These are phyloP conservation scores for Hypoxylon rubiginosum DNA, from an alignment of 2,329 filamentous ascomycete genomes.

Conservation along the genomic window DNA sequence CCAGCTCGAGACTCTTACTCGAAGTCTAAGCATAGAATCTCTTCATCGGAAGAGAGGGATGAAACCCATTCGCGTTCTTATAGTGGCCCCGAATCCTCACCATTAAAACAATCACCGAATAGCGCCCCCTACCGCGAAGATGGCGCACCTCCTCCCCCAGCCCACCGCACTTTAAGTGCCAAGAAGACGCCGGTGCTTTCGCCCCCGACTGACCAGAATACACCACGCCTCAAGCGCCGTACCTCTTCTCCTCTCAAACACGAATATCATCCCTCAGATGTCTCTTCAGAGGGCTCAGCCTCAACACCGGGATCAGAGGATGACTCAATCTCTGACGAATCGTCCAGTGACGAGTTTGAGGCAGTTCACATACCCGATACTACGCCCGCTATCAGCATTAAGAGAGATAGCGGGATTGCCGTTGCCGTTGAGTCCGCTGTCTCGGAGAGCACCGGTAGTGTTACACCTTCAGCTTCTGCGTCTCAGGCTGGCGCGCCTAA, in stretches of 20 bases:
- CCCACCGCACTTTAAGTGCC: constrained; percentile 62
- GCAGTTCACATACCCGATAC: constrained; percentile 72
- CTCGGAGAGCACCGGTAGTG: constrained; percentile 64
- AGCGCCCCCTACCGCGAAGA: constrained; percentile 62
- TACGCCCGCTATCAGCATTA: constrained; percentile 70
- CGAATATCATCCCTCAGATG: constrained; percentile 90
- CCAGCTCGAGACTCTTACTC: constrained; percentile 54
- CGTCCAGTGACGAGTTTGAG: constrained; percentile 70
- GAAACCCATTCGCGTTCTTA: constrained; percentile 40
- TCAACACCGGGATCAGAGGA: constrained; percentile 56
- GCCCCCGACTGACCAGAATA: constrained; percentile 62
- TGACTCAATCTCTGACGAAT: constrained; percentile 60
- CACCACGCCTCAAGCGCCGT: constrained; percentile 71
- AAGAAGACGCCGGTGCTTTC: constrained; percentile 57
- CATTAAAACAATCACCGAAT: constrained; percentile 54
- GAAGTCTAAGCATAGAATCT: constrained; percentile 36
- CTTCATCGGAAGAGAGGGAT: constrained; percentile 25
- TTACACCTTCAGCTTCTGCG: constrained; percentile 84
- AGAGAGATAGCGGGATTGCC: constrained; percentile 50
- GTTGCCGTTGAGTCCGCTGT: constrained; percentile 57
- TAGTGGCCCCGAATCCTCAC: constrained; percentile 54
- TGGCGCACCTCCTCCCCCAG: constrained; percentile 68
- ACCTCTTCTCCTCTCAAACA: constrained; percentile 96
- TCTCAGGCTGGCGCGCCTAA: constrained; percentile 76
- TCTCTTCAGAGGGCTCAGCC: constrained; percentile 62